A percentile compares a stretch with the other conserved stretches of the same genome.
Conservation (phyloP, 768 basidiomycete species). For the Heimioporus sp. region DNA sequence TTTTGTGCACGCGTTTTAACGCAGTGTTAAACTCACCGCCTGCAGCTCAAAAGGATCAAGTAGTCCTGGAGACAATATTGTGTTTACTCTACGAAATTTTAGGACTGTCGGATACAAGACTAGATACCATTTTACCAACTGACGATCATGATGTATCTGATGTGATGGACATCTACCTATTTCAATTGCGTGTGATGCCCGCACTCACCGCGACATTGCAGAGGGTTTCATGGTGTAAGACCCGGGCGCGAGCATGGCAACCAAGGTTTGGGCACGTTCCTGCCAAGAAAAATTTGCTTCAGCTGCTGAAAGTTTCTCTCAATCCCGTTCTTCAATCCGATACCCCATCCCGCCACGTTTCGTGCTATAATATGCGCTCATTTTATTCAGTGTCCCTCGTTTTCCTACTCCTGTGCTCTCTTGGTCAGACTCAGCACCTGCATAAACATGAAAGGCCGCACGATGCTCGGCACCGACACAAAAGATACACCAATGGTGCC, state of each 20-base stretch:
- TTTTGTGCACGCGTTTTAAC: conserved; percentile 21
- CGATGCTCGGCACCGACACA: conserved; percentile 11
- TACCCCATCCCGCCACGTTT: conserved; percentile 1
- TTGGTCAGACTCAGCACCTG: conserved; percentile 6
- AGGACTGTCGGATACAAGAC: neutral
- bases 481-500: conserved; percentile 13
- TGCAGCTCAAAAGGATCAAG: conserved; percentile 62
- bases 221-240: too few species aligned
- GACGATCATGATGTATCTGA: neutral
- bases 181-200: neutral
- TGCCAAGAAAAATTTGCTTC: neutral
- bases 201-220: too few species aligned
- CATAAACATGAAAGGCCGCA: conserved; percentile 11
- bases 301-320: neutral
- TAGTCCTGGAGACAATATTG: conserved; percentile 20
- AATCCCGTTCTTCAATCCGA: neutral
- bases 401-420: conserved; percentile 13
- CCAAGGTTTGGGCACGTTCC: too few species aligned
- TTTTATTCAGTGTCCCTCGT: conserved; percentile 24
- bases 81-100: neutral
- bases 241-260: too few species aligned
- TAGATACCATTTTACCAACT: conserved; percentile 19
- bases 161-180: neutral
- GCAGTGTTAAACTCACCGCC: conserved; percentile 3
- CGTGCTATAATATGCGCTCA: conserved; percentile 26